These are phyloP conservation scores for Fusarium compactum DNA, from an alignment of 2,329 filamentous ascomycete species.

Conservation along the genomic window DNA sequence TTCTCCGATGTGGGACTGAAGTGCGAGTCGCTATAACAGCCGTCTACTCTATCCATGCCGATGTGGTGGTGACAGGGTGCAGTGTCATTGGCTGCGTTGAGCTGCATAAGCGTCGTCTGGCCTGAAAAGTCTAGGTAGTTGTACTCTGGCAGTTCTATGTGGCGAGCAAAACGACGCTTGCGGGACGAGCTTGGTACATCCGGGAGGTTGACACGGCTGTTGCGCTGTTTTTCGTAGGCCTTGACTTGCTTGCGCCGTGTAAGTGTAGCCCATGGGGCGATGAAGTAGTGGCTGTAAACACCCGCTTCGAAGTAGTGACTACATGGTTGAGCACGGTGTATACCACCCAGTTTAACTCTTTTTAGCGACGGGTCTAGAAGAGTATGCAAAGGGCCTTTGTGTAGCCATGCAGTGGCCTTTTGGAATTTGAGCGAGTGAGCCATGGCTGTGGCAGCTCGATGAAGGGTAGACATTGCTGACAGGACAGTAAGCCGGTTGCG, in stretches of 20 bases:
- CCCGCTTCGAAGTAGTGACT: constrained; percentile 55
- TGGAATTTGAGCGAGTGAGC: constrained; percentile 46
- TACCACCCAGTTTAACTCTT: constrained; percentile 56
- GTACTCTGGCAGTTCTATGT: not conserved
- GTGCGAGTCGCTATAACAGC: constrained; percentile 29
- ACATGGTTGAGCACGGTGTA: constrained; percentile 58
- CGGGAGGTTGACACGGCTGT: constrained; percentile 23
- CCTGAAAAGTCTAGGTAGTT: constrained; percentile 24
- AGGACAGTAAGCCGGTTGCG: constrained; percentile 53
- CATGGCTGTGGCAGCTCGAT: constrained; percentile 53
- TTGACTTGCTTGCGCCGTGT: constrained; percentile 31
- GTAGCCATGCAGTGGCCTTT: constrained; percentile 52
- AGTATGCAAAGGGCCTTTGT: constrained; percentile 24
- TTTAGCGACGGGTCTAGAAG: constrained; percentile 39
- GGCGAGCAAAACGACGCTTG: constrained; percentile 11
- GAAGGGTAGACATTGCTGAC: constrained; percentile 49
- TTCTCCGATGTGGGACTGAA: constrained; percentile 22
- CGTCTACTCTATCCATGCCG: constrained; percentile 16
- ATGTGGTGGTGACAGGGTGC: constrained; percentile 3
- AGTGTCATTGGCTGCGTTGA: not conserved
- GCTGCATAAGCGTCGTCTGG: not conserved
- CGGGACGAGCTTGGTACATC: constrained; percentile 12
- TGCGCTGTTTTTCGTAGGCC: constrained; percentile 42
- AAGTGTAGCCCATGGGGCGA: constrained; percentile 46
- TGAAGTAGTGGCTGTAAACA: constrained; percentile 47